Evolutionary conservation across 305 asterid species (phyloP).

Genomic region (Lippia alba): DNA sequence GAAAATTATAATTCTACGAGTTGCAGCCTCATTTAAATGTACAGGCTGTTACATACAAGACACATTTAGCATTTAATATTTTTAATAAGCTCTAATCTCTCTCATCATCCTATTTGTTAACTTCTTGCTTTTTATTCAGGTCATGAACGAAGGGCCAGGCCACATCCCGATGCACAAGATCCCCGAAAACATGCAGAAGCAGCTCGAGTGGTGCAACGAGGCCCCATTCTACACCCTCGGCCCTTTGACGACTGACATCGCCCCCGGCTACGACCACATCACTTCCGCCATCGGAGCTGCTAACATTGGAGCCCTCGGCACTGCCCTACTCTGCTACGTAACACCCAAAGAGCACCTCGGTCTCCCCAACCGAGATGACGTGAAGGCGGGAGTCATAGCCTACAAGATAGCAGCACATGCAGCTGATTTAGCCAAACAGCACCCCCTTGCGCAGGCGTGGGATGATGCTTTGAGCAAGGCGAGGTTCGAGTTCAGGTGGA

Average conservation of each 20-base stretch:
- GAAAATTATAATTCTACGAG: too few species aligned
- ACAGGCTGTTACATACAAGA: too few species aligned
- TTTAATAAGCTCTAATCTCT: too few species aligned
- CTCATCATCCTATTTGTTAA: too few species aligned
- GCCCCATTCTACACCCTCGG: constrained; percentile 98
- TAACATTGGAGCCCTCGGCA: constrained; percentile 93
- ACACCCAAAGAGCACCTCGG: constrained; percentile 97
- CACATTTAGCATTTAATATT: too few species aligned
- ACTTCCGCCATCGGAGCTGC: constrained; percentile 99
- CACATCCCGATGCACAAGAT: constrained; percentile 93
- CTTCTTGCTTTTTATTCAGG: constrained; percentile 44
- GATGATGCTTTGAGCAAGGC: constrained; percentile 96
- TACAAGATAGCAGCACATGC: constrained; percentile 96
- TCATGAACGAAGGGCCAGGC: constrained; percentile 97
- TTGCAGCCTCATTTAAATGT: too few species aligned
- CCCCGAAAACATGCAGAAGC: constrained; percentile 95
- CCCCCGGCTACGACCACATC: constrained; percentile 93
- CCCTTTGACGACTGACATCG: constrained; percentile 89
- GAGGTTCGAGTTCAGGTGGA: constrained; percentile 97
- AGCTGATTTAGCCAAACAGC: constrained; percentile 89
- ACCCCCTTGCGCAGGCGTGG: constrained; percentile 93
- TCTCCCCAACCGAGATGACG: constrained; percentile 84
- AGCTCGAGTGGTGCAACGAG: constrained; percentile 91
- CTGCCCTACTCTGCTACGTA: constrained; percentile 89
- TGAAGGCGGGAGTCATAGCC: constrained; percentile 82